Evolutionary conservation across 1,284 basidiomycete genomes (phyloP).

Genomic region (Pseudozyma sp.): DNA sequence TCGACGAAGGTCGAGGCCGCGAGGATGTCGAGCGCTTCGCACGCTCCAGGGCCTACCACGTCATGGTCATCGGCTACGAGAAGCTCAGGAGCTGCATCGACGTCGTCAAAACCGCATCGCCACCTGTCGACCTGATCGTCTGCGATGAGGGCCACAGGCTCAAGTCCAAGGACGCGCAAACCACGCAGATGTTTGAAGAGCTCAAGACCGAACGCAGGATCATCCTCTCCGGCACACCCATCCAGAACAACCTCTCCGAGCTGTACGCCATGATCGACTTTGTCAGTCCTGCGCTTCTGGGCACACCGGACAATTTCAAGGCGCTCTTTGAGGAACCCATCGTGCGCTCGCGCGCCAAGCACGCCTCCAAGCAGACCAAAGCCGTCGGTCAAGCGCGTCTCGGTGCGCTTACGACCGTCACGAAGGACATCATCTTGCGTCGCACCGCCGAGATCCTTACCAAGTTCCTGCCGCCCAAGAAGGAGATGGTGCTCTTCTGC

Average conservation of each 20-base stretch:
- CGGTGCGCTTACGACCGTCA: constrained; percentile 75
- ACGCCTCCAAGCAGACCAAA: constrained; percentile 78
- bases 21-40: constrained; percentile 59
- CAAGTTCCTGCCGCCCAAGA: constrained; percentile 88
- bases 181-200: constrained; percentile 85
- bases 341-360: constrained; percentile 83
- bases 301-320: constrained; percentile 61
- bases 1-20: constrained; percentile 72
- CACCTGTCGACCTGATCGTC: constrained; percentile 89
- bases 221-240: constrained; percentile 95
- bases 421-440: constrained; percentile 88
- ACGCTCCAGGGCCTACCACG: constrained; percentile 75
- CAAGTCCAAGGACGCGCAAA: constrained; percentile 92
- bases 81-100: constrained; percentile 74
- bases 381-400: constrained; percentile 77
- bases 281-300: constrained; percentile 89
- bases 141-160: constrained; percentile 98
- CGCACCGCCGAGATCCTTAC: constrained; percentile 79
- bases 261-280: constrained; percentile 97
- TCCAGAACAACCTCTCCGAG: constrained; percentile 93
- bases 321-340: constrained; percentile 87
- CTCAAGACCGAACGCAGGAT: constrained; percentile 78
- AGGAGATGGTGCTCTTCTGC: constrained; percentile 72
- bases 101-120: constrained; percentile 68
- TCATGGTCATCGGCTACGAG: constrained; percentile 96